These are phyloP conservation scores for Globisporangium paddicum DNA, from an alignment of 352 stramenopile genomes.

Conservation along the genomic window DNA sequence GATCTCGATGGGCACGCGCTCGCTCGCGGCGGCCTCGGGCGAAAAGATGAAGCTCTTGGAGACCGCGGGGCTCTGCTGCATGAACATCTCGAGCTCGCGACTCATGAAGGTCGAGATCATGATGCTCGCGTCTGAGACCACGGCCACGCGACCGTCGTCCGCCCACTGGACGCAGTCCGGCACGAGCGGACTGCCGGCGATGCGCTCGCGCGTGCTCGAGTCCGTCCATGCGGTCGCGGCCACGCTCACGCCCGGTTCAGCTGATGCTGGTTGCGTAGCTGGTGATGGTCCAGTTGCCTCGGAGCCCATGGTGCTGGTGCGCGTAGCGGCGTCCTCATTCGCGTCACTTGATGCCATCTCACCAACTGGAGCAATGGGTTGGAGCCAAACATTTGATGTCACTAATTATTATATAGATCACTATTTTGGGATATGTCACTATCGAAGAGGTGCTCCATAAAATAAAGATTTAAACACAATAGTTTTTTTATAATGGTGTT, in stretches of 20 bases:
- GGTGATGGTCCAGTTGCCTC: neutral
- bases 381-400: no score
- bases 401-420: neutral
- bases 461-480: no score
- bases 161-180: constrained; percentile 64
- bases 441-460: no score
- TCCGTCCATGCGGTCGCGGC: constrained; percentile 16
- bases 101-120: constrained; percentile 76
- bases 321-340: neutral
- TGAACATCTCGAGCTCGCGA: constrained; percentile 77
- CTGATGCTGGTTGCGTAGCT: neutral
- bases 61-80: constrained; percentile 65
- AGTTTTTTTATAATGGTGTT: no score
- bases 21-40: constrained; percentile 27
- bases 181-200: constrained; percentile 64
- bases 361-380: no score
- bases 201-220: constrained; percentile 56
- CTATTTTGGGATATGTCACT: no score
- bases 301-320: neutral
- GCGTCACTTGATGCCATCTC: neutral
- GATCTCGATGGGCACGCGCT: constrained; percentile 48
- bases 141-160: constrained; percentile 63
- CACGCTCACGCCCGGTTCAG: neutral
- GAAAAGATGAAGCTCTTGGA: constrained; percentile 84
- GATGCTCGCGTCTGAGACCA: constrained; percentile 71